Percentiles rank a stretch among this genome's conserved stretches.
Evolutionary conservation across 129 eudicot species (phyloP).

Genomic region (Logfia minima): DNA sequence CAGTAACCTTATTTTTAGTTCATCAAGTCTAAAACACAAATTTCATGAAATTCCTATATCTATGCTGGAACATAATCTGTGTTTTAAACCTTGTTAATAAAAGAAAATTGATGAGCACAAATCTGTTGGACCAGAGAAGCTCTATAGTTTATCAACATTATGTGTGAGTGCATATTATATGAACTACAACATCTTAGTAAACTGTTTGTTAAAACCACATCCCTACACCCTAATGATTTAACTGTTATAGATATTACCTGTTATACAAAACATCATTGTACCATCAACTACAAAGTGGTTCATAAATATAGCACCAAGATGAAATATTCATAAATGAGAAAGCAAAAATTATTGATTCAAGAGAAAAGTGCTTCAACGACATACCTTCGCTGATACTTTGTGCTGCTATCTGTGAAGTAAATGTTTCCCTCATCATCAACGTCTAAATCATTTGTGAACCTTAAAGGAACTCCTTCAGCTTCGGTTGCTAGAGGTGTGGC

Average conservation of each 20-base stretch:
- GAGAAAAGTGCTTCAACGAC: neutral
- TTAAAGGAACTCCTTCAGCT: conserved; percentile 80
- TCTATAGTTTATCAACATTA: too few species aligned
- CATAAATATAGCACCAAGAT: neutral
- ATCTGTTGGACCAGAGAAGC: too few species aligned
- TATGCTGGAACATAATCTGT: too few species aligned
- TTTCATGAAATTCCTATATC: too few species aligned
- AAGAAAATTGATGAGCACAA: too few species aligned
- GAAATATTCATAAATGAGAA: neutral
- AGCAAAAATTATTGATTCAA: neutral
- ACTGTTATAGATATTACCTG: neutral
- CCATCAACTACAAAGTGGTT: neutral
- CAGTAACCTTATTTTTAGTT: too few species aligned
- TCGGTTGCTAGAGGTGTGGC: conserved; percentile 73
- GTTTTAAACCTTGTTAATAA: too few species aligned
- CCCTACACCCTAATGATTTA: neutral
- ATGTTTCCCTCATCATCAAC: conserved; percentile 85
- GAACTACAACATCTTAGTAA: neutral
- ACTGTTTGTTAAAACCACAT: too few species aligned
- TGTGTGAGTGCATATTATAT: neutral
- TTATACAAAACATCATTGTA: neutral
- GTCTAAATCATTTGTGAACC: conserved; percentile 88
- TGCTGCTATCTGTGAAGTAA: conserved; percentile 93
- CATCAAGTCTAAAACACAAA: too few species aligned
- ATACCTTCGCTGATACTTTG: conserved; percentile 77